Conservation (phyloP, 2,329 filamentous ascomycete genomes). For the Paraconiothyrium sp. region DNA sequence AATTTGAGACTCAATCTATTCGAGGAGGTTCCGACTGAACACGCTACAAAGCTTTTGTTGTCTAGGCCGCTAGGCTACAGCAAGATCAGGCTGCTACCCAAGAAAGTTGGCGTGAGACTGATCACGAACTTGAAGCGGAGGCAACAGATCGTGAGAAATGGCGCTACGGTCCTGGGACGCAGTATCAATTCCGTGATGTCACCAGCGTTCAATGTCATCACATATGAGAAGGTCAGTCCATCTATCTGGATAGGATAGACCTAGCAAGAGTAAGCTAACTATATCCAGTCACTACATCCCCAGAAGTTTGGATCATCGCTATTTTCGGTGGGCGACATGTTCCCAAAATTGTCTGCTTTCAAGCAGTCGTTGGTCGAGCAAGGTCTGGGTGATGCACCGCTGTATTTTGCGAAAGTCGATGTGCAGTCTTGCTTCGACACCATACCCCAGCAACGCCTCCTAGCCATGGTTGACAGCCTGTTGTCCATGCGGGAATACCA, state of each 20-base stretch:
- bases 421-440: conserved; percentile 94
- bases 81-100: conserved; percentile 83
- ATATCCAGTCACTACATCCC: conserved; percentile 51
- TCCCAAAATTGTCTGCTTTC: conserved; percentile 76
- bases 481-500: conserved; percentile 71
- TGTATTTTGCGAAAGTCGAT: conserved; percentile 94
- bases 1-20: conserved; percentile 77
- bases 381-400: conserved; percentile 47
- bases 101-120: conserved; percentile 76
- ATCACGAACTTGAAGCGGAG: conserved; percentile 86
- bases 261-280: conserved; percentile 17
- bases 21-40: conserved; percentile 72
- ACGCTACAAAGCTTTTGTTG: conserved; percentile 67
- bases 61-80: conserved; percentile 77
- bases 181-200: conserved; percentile 77
- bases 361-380: conserved; percentile 59
- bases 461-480: conserved; percentile 70
- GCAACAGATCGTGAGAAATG: conserved; percentile 61
- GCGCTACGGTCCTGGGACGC: conserved; percentile 64
- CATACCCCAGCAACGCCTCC: conserved; percentile 81
- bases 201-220: conserved; percentile 80
- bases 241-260: background rate
- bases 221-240: conserved; percentile 74
- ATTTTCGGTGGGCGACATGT: conserved; percentile 83
- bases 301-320: conserved; percentile 78